Base-by-base conservation (phyloP, 1,284 basidiomycete species). In the Stygiomarasmius scandens region DNA sequence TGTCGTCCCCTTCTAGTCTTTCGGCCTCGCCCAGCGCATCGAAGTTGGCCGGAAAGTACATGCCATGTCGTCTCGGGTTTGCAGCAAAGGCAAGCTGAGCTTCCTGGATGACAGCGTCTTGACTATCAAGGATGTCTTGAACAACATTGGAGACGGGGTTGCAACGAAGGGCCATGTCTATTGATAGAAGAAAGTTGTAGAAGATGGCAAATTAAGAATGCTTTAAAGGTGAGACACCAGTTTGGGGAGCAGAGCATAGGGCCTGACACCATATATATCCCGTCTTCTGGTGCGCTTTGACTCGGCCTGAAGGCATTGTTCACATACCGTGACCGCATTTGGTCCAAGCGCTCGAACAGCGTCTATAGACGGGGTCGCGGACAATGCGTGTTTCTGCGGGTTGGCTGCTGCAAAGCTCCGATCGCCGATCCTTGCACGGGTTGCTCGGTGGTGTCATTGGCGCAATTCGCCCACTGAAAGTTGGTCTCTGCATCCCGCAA, bases 21-120 rank as follows among this genome's bases (percentile, higher is more conserved):
- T 4, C 6, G 38, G 8, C 38, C 38, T 41, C 38, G n/a, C 5
- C 16, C 8, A 16, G 4, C 14, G n/a, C 38, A n/a, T 60, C 52
- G 43, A 48, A 23, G 29, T 63, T 57, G 9, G 64, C 61, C 12
- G 71, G 64, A 43, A 73, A 69, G 52, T 71, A 72, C 71, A 52
- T 69, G 66, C 34, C 73, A 68, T 60, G 71, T 68, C 43, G 58
- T 49, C n/a, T 55, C 32, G 46, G 52, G 25, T 34, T 54, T 19
- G 25, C 43, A 22, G 41, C 38, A 6, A 6, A 41, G n/a, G 38
- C 38, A 12, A 41, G 38, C 14, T 41, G 38, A 19, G 38, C 38
- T 41, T 41, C 38, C 38, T 41, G 38, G 38, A 41, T 9, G n/a
- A n/a, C n/a, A 8, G 38, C 38, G 8, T 41, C 38, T 19, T 41